phyloP scores from a whole-genome alignment of 371 early-diverging fungal species.

The Paraphysoderma sedebokerense region DNA sequence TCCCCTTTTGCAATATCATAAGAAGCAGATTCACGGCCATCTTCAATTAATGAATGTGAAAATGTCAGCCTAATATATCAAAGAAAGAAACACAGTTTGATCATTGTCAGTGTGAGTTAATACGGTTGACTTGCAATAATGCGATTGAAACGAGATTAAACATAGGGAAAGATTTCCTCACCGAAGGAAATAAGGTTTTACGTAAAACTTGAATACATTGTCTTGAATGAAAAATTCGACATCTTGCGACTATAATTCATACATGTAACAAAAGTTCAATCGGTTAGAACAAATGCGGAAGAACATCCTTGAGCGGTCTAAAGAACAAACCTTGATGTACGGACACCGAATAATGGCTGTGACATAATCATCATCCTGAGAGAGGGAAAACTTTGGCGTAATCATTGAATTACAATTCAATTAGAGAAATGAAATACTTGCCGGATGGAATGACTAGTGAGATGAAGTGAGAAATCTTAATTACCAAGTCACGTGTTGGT shows the following conservation, averaged over 20 bases:
- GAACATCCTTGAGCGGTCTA: neutral
- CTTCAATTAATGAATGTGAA: conserved; percentile 65
- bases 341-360: conserved; percentile 58
- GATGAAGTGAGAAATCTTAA: too few species aligned
- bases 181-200: conserved; percentile 70
- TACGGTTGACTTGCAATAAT: neutral
- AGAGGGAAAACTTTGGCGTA: conserved; percentile 69
- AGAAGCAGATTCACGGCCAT: conserved; percentile 59
- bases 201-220: conserved; percentile 54
- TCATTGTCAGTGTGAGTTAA: neutral
- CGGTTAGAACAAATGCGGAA: neutral
- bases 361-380: conserved; percentile 58
- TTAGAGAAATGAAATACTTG: too few species aligned
- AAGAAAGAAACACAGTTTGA: conserved; percentile 12
- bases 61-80: conserved; percentile 46
- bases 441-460: too few species aligned
- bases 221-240: conserved; percentile 62
- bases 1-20: conserved; percentile 67
- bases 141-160: too few species aligned
- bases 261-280: neutral
- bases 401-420: too few species aligned
- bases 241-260: conserved; percentile 43
- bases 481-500: too few species aligned
- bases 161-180: conserved; percentile 10
- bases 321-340: conserved; percentile 49